phyloP scores from a whole-genome alignment of 2,329 filamentous ascomycete species.

The Pestalotiopsis sp. region DNA sequence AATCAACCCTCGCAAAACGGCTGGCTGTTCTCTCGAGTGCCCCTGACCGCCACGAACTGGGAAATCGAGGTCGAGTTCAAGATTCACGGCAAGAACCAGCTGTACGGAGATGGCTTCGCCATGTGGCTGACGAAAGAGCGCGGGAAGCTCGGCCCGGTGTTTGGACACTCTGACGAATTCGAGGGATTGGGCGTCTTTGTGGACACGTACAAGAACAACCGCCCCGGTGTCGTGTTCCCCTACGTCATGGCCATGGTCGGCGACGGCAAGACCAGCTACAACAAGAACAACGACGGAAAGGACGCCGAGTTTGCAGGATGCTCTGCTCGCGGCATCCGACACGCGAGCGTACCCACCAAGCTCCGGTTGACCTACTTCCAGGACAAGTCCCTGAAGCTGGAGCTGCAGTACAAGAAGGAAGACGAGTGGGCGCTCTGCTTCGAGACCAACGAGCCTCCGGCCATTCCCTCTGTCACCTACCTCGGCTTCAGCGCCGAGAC shows the following conservation, averaged over 20 bases:
- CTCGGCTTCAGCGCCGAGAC: constrained; percentile 86
- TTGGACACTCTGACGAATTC: constrained; percentile 85
- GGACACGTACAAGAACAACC: constrained; percentile 99
- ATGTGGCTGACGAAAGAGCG: constrained; percentile 98
- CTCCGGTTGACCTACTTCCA: constrained; percentile 93
- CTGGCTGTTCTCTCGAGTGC: constrained; percentile 92
- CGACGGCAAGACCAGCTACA: constrained; percentile 85
- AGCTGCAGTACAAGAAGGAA: constrained; percentile 92
- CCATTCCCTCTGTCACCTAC: constrained; percentile 77
- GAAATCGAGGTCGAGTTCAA: constrained; percentile 97
- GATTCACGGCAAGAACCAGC: constrained; percentile 83
- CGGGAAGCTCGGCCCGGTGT: constrained; percentile 78
- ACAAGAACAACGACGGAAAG: constrained; percentile 95
- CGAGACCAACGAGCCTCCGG: constrained; percentile 68
- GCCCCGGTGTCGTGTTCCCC: constrained; percentile 91
- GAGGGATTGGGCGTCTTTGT: constrained; percentile 95
- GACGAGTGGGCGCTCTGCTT: constrained; percentile 91
- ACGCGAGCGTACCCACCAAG: constrained; percentile 78
- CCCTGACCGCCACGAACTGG: constrained; percentile 97
- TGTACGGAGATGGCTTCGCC: constrained; percentile 95
- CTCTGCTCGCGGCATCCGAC: constrained; percentile 89
- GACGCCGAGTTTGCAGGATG: constrained; percentile 90
- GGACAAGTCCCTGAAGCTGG: constrained; percentile 87
- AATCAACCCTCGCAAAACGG: constrained; percentile 89
- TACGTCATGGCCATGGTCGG: constrained; percentile 99